phyloP scores from a whole-genome alignment of 2,329 filamentous ascomycete species.

The Colletotrichum shisoi region DNA sequence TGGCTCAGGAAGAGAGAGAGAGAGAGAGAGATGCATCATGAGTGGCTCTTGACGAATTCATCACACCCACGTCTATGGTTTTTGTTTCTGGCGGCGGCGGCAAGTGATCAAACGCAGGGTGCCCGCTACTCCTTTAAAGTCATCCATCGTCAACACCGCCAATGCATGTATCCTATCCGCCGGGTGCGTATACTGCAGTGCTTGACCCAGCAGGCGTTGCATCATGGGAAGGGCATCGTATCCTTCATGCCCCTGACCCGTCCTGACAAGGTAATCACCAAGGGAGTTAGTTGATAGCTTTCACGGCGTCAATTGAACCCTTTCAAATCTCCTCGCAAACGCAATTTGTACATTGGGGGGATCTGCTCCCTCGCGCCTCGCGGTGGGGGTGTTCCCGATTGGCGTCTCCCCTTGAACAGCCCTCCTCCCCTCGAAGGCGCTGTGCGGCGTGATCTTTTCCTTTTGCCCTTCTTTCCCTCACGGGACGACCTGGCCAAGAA shows the following conservation, averaged over 20 bases:
- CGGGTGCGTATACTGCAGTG: background rate
- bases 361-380: background rate
- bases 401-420: background rate
- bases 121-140: background rate
- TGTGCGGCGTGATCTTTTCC: constrained; percentile 6
- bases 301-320: constrained; percentile 33
- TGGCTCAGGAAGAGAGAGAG: background rate
- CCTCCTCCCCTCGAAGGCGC: background rate
- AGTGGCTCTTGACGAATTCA: constrained; percentile 1
- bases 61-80: background rate
- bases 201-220: background rate
- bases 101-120: background rate
- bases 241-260: background rate
- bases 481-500: background rate
- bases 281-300: constrained; percentile 3
- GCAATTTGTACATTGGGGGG: constrained; percentile 31
- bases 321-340: constrained; percentile 4
- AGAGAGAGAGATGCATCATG: constrained; percentile 8
- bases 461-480: background rate
- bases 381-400: background rate
- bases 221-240: background rate
- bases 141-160: too few relatives aligned
- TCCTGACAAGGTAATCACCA: background rate
- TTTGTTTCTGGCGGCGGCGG: background rate
- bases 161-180: background rate